Conservation (phyloP, 2,329 filamentous ascomycete species). For the Tolypocladium paradoxum region DNA sequence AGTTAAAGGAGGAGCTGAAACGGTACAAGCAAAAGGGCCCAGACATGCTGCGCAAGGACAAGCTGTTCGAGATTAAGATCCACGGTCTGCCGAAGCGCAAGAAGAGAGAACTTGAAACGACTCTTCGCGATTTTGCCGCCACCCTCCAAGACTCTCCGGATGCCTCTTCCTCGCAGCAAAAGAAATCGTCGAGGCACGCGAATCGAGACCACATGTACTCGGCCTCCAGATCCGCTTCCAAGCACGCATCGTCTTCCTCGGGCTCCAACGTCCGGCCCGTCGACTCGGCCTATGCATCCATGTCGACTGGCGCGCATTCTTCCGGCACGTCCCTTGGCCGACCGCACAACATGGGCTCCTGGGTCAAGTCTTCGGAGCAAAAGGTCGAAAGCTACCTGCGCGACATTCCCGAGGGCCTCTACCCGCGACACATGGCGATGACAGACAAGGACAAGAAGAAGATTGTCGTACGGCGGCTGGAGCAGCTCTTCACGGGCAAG, state of each 20-base stretch:
- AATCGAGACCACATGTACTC: constrained; percentile 29
- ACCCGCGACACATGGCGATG: constrained; percentile 51
- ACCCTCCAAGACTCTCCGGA: constrained; percentile 43
- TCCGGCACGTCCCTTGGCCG: constrained; percentile 28
- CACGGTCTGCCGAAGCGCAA: constrained; percentile 63
- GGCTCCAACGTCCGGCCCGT: constrained; percentile 42
- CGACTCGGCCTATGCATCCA: constrained; percentile 59
- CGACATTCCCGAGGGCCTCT: constrained; percentile 59
- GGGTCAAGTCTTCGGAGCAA: constrained; percentile 35
- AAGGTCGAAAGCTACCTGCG: constrained; percentile 61
- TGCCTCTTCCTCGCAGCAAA: constrained; percentile 27
- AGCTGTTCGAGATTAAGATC: constrained; percentile 73
- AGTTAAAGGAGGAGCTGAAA: constrained; percentile 60
- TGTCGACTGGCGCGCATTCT: constrained; percentile 41
- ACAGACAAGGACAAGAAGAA: constrained; percentile 68
- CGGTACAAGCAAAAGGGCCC: constrained; percentile 59
- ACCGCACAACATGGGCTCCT: constrained; percentile 20
- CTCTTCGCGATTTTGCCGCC: constrained; percentile 59
- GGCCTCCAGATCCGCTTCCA: constrained; percentile 31
- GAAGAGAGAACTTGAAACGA: constrained; percentile 65
- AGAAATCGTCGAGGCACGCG: constrained; percentile 27
- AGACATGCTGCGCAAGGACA: constrained; percentile 59
- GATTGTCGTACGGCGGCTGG: constrained; percentile 62
- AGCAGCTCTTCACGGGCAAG: constrained; percentile 74
- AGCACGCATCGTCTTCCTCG: constrained; percentile 42